These are phyloP conservation scores for Canavalia ensiformis DNA, from an alignment of 306 rosid genomes.

Conservation along the genomic window DNA sequence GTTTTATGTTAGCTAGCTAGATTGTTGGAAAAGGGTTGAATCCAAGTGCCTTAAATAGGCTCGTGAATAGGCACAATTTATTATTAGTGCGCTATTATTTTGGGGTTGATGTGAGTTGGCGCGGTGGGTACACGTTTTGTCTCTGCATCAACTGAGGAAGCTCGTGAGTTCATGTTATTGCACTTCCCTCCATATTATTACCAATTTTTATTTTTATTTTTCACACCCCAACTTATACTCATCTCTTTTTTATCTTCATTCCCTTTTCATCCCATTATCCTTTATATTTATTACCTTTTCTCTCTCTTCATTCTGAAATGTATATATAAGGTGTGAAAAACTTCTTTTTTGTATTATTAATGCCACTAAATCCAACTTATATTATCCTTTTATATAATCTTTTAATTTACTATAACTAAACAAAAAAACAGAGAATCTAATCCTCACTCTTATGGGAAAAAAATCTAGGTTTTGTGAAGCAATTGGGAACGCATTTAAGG, in stretches of 20 bases:
- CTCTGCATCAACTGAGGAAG: conserved; percentile 54
- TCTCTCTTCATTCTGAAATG: background rate
- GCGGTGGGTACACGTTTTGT: conserved; percentile 62
- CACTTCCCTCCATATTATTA: conserved; percentile 5
- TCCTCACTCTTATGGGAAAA: background rate
- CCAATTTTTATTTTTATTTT: too few species aligned
- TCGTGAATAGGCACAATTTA: conserved; percentile 68
- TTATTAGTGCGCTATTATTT: conserved; percentile 45
- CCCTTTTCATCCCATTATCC: background rate
- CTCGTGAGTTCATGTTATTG: conserved; percentile 74
- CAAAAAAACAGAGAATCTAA: background rate
- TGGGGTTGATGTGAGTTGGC: conserved; percentile 53
- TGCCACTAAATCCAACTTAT: background rate
- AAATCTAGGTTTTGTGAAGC: background rate
- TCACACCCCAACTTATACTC: background rate
- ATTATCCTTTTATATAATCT: background rate
- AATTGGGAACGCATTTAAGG: conserved; percentile 40
- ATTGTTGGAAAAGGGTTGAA: conserved; percentile 35
- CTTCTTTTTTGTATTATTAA: background rate
- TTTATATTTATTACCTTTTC: background rate
- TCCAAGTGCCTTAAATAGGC: conserved; percentile 66
- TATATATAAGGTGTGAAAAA: too few species aligned
- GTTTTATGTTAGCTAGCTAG: conserved; percentile 27
- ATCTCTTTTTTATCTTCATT: background rate
- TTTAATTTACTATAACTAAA: background rate